Base-by-base conservation (phyloP, 345 rosid genomes). In the Euclidium syriacum region DNA sequence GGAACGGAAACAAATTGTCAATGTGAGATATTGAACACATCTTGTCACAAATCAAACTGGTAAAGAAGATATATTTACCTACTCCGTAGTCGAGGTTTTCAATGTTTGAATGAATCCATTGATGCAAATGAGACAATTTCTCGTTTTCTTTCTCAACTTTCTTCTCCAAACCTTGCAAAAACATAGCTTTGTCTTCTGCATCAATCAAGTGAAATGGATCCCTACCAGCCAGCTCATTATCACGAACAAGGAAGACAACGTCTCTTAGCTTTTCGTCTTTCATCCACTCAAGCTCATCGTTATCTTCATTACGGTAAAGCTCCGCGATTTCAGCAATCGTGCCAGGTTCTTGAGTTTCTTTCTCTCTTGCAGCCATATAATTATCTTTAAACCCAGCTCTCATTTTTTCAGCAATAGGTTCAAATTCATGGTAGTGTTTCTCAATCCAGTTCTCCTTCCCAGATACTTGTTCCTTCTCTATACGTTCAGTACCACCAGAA, bases 81-180 rank as follows among this genome's bases (percentile, higher is more conserved):
- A 91, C 85, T 62, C 98, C 98, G 11, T 91, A 91, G 60, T 85
- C 86, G 17, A 91, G 94, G 72, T 91, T 91, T 51, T 91, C 98
- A 57, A 91, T 79, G 76, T 83, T 91, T 44, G 91, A 76, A 58
- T 91, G 98, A 46, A 91, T 89, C 77, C 79, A 91, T 50, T 84
- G 87, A 33, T 91, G 98, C 54, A 91, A 53, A 60, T 73, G 79
- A 33, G 74, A 54, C 40, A 91, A 54, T 64, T 81, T 88, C 64
- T 77, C 83, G 57, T 88, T 91, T 86, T 81, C 91, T 78, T 72
- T 79, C 73, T 81, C 96, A 72, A 88, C 86, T 64, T 81, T 88
- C 79, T 82, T 81, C 75, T 88, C 87, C 75, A 91, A 88, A 62
- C 98, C 98, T 65, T 75, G 68, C 58, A 91, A 79, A 77, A 91